These are phyloP conservation scores for Phaeosphaeriaceae sp. DNA, from an alignment of 2,329 filamentous ascomycete genomes.

Conservation along the genomic window DNA sequence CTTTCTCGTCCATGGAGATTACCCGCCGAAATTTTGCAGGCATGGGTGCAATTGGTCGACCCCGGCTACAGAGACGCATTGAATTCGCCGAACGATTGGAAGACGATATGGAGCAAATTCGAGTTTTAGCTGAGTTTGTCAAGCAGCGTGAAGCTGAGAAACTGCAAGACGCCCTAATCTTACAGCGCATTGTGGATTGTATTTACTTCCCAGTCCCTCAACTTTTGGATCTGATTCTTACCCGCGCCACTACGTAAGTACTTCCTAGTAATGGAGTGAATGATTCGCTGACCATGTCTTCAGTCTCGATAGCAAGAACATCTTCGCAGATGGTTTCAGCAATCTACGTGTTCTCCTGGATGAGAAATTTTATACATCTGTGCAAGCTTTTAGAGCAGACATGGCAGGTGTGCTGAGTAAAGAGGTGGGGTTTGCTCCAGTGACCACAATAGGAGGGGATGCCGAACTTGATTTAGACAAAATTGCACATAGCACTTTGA, in stretches of 20 bases:
- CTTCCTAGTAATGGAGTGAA: slow-evolving; percentile 12
- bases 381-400: slow-evolving; percentile 66
- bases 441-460: slow-evolving; percentile 44
- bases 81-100: slow-evolving; percentile 82
- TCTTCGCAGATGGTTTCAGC: slow-evolving; percentile 62
- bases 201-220: slow-evolving; percentile 90
- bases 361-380: slow-evolving; percentile 65
- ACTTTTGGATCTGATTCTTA: slow-evolving; percentile 77
- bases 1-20: slow-evolving; percentile 96
- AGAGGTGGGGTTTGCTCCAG: slow-evolving; percentile 58
- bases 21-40: slow-evolving; percentile 93
- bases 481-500: slow-evolving; percentile 50
- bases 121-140: slow-evolving; percentile 70
- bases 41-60: slow-evolving; percentile 85
- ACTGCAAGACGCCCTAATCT: slow-evolving; percentile 74
- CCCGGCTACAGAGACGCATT: slow-evolving; percentile 79
- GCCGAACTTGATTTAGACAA: slow-evolving; percentile 52
- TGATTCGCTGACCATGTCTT: background rate
- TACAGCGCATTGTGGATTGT: slow-evolving; percentile 81
- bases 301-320: slow-evolving; percentile 56
- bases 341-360: slow-evolving; percentile 60
- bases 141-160: slow-evolving; percentile 80
- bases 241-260: slow-evolving; percentile 83
- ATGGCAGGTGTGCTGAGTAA: slow-evolving; percentile 62
- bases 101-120: slow-evolving; percentile 78